Evolutionary conservation across 176 grass and related monocot genomes (phyloP), one percentile per base, ranked within the genome.

Genomic region (Zea luxurians): DNA sequence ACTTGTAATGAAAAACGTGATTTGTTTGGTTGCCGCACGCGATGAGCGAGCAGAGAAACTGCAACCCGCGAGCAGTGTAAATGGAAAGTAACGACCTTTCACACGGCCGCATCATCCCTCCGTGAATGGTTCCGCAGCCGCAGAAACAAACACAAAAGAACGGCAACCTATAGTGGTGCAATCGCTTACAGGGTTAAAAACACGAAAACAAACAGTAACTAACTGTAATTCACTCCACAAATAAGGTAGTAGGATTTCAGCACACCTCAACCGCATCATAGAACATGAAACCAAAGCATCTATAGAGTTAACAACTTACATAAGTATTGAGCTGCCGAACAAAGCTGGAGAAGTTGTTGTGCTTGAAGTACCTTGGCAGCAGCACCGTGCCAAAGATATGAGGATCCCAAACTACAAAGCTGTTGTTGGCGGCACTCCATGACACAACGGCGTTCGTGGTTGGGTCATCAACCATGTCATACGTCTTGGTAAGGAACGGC

Each of bases 291-390:
- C 13, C n/a, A 63, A 63, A 80, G 8, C 60, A 47, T 7, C 6
- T 15, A 11, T 17, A 45, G 34, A 49, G 27, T 4, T 34, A 13
- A 83, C 1, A 61, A 79, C 89, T 98, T 84, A 98, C 95, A 48
- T 98, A 98, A 50, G 95, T 98, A 63, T 98, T 98, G 53, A 98
- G 89, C 87, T 94, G 95, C 54, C 95, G 86, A 35, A 98, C 95
- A 61, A 98, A 98, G 85, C 95, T 98, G 52, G 95, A 98, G 91
- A 94, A 98, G 84, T 98, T 98, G 73, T 90, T 90, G 87, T 98
- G 95, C 91, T 98, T 98, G 95, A 98, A 98, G 75, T 90, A 90
- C 61, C 77, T 88, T 16, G 89, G 95, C 64, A 98, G 73, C 54
- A 98, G 74, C 68, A 83, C 83, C 1, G 71, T 94, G 0, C 89